Evolutionary conservation across 352 stramenopile species (phyloP), one percentile per base, ranked within the genome.

Genomic region (Saprolegnia diclina): DNA sequence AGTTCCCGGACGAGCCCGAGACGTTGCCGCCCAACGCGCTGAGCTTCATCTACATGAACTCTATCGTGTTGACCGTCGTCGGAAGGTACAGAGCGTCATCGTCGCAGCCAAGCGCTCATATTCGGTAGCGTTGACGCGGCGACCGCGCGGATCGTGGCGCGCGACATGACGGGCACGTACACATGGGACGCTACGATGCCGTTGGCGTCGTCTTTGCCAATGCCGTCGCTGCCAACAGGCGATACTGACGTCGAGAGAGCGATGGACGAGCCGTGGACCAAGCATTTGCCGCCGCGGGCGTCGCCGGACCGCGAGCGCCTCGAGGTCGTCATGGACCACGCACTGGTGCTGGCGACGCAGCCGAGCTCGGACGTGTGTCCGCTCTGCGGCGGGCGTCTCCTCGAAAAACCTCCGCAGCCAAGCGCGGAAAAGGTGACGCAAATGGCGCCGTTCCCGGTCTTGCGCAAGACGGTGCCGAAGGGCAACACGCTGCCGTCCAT

Each of bases 31-130:
- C 77, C 26, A 73, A 74, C 0, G 77, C 79, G 1, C 71, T 93
- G n/a, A 92, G 83, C 61, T 95, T 95, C 74, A 84, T 95, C 35
- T 93, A 91, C 55, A 92, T 95, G 85, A 83, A 93, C 62, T 90
- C 85, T 26, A 90, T 95, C 62, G 79, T 95, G 13, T 85, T 95
- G 40, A 93, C 79, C 11, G 83, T 95, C 29, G 79, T 95, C 5
- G 87, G 87, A 14, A 92, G 85, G 63, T 69, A 62, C 0, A n/a
- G n/a, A n/a, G n/a, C 19, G 11, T 59, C 52, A 7, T 59, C n/a
- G 19, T 59, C 35, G 11, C 52, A 14, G 7, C 52, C 16, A 7
- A 57, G 38, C 32, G 32, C 22, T 42, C 1, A 59, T 59, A 5
- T 35, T 35, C 2, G 29, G 29, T 59, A 59, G 52, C 48, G 64